Evolutionary conservation across 805 yeast genomes (phyloP).

Genomic region (Zygosaccharomyces rouxii): DNA sequence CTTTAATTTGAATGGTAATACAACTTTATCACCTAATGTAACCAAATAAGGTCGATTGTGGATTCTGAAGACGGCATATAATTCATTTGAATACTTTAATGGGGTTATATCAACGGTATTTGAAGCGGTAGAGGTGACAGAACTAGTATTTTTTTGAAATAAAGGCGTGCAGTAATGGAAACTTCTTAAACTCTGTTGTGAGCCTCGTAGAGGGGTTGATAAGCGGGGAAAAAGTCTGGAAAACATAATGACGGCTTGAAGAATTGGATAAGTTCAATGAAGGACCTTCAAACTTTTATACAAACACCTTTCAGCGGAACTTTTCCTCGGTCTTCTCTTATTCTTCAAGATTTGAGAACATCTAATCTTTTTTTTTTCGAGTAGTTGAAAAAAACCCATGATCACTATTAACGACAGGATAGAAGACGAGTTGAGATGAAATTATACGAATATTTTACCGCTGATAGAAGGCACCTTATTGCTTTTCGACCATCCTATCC

Average conservation of each 20-base stretch:
- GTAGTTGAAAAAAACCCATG: background rate
- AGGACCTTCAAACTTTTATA: background rate
- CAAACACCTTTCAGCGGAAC: background rate
- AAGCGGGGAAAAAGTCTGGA: background rate
- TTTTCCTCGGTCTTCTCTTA: no score
- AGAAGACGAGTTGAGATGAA: background rate
- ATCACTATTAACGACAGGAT: background rate
- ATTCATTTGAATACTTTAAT: conserved; percentile 58
- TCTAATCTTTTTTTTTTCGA: background rate
- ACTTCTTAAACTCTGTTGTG: conserved; percentile 1
- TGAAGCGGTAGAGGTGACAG: background rate
- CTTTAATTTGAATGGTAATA: conserved; percentile 72
- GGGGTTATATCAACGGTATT: conserved; percentile 46
- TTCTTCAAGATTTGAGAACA: background rate
- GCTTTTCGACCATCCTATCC: no score
- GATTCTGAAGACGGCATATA: conserved; percentile 78
- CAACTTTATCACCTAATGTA: conserved; percentile 82
- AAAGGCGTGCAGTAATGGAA: background rate
- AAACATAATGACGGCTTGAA: background rate
- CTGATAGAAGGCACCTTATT: background rate
- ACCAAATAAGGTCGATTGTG: conserved; percentile 84
- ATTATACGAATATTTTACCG: background rate
- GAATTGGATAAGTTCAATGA: background rate
- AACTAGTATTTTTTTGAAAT: conserved; percentile 4
- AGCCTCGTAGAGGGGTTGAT: background rate